Evolutionary conservation across 2,329 filamentous ascomycete species (phyloP).

Genomic region (Pseudocercospora fuligena): DNA sequence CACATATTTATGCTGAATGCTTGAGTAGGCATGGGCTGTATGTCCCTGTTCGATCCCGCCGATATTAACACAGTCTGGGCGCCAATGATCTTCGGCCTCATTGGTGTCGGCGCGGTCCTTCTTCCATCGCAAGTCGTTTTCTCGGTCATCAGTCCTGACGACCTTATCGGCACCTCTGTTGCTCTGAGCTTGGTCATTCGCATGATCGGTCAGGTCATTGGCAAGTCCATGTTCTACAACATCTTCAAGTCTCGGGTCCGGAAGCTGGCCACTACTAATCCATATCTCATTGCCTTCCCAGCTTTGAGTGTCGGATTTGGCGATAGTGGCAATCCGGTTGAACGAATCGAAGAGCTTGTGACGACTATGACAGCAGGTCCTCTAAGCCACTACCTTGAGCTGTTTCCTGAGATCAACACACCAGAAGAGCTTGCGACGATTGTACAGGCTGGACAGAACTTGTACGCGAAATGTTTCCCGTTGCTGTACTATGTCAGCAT

Average conservation of each 20-base stretch:
- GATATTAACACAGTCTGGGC: conserved; percentile 41
- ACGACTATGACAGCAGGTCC: conserved; percentile 26
- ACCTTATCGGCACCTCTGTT: conserved; percentile 70
- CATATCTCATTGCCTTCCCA: conserved; percentile 20
- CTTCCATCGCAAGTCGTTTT: conserved; percentile 68
- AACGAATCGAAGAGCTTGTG: conserved; percentile 20
- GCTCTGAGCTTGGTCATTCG: conserved; percentile 70
- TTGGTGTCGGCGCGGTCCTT: conserved; percentile 70
- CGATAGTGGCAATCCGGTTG: conserved; percentile 8
- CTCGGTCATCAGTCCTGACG: conserved; percentile 70
- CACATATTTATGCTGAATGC: not conserved
- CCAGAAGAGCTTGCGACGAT: conserved; percentile 17
- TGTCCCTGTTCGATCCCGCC: conserved; percentile 30
- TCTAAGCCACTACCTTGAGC: conserved; percentile 21
- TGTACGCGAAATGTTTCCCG: conserved; percentile 30
- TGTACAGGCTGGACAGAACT: conserved; percentile 23
- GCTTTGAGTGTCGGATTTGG: conserved; percentile 9
- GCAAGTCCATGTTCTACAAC: conserved; percentile 52
- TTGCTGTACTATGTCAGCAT: conserved; percentile 30
- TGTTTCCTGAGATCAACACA: conserved; percentile 26
- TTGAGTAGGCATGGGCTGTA: conserved; percentile 29
- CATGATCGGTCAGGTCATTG: conserved; percentile 68
- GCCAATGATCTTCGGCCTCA: conserved; percentile 61
- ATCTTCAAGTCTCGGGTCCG: conserved; percentile 53
- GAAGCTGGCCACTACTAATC: conserved; percentile 55